Base-by-base conservation (phyloP, 805 yeast species). In the Ogataea ganodermae region DNA sequence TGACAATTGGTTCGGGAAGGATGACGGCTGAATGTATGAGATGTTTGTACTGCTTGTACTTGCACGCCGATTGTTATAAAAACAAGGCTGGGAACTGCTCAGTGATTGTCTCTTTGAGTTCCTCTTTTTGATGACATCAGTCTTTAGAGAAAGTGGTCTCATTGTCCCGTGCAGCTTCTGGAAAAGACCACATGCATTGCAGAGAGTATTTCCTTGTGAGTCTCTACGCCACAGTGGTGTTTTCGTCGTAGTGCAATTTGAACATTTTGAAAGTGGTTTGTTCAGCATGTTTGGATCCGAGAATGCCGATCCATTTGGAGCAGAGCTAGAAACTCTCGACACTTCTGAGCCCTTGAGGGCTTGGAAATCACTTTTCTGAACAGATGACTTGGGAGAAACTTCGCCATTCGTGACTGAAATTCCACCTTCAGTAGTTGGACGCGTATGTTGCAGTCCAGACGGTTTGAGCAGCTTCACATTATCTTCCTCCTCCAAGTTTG, bases 191-290 rank as follows among this genome's bases (percentile, higher is more conserved):
- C 86, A 81, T 0, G 86, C 86, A 58, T 81, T 81, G 59, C 86
- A 81, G 4, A 81, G 66, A 2, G 85, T 79, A 50, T 79, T 77
- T 1, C 86, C 86, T 22, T 65, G 70, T 6, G 81, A 75, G 57
- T 80, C 83, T 57, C 79, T 72, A 37, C 86, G 65, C 86, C 86
- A 81, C 20, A 81, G 66, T 1, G 86, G 86, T 0, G 86, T 81
- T 48, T 79, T 81, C 2, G 73, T 60, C 0, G 86, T 80, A 39
- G 78, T 76, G 59, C 86, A 81, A 62, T 81, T 81, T 46, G 68
- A 68, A 60, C 86, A 81, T 52, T 75, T 79, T 3, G 76, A 46
- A 1, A 57, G 43, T 7, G 56, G 40, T 37, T 62, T 48, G 42
- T 24, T 38, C 24, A 26, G 9, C n/a, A 13, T 17, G 12, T 17